phyloP scores from a whole-genome alignment of 2,329 filamentous ascomycete genomes.

The Tothia fuscella region DNA sequence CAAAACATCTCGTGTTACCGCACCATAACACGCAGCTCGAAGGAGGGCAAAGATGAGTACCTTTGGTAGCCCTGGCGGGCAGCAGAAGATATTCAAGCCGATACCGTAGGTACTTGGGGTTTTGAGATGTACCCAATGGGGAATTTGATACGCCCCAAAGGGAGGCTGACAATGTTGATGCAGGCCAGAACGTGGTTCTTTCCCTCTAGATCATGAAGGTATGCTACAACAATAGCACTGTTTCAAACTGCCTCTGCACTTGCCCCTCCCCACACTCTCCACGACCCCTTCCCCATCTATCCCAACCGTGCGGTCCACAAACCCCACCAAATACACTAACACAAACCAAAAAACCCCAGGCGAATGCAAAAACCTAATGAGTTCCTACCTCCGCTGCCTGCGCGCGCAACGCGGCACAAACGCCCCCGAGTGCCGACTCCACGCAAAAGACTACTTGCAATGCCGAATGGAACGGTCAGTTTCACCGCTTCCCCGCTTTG shows the following conservation, averaged over 20 bases:
- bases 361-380: slow-evolving; percentile 88
- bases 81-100: slow-evolving; percentile 52
- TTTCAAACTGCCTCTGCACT: neutral
- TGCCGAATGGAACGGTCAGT: slow-evolving; percentile 91
- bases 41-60: slow-evolving; percentile 7
- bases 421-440: slow-evolving; percentile 67
- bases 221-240: slow-evolving; percentile 14
- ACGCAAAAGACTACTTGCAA: slow-evolving; percentile 78
- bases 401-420: slow-evolving; percentile 76
- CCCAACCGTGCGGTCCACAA: slow-evolving; percentile 8
- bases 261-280: too few species aligned
- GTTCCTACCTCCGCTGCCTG: slow-evolving; percentile 73
- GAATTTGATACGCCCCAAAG: slow-evolving; percentile 7
- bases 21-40: too few species aligned
- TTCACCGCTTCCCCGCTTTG: neutral
- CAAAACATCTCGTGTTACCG: too few species aligned
- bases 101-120: slow-evolving; percentile 46
- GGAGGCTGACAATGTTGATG: slow-evolving; percentile 4
- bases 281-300: too few species aligned
- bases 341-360: slow-evolving; percentile 39
- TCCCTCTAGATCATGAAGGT: slow-evolving; percentile 92
- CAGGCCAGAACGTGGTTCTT: slow-evolving; percentile 83
- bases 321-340: neutral
- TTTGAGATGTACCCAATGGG: neutral
- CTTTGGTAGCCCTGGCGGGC: slow-evolving; percentile 60